A percentile compares a stretch with the other conserved stretches of the same genome.
Evolutionary conservation across 148 eudicot species (phyloP).

Genomic region (Heliamphora exappendiculata): DNA sequence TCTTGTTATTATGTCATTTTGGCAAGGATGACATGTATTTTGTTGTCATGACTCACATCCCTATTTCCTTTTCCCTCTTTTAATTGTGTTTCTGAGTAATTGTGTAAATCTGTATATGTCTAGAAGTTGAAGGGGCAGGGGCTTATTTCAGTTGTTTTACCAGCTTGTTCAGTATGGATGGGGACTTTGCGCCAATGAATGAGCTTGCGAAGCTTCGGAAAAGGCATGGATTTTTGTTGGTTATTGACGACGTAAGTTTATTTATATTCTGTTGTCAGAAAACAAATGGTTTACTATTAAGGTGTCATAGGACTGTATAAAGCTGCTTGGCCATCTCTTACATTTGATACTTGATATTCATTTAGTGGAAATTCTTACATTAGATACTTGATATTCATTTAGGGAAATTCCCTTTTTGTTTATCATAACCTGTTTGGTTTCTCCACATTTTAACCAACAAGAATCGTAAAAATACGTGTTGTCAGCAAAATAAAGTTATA

Average conservation of each 20-base stretch:
- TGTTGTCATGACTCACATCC: background rate
- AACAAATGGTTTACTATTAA: background rate
- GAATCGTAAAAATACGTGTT: background rate
- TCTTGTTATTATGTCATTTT: background rate
- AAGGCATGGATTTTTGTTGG: slow-evolving; percentile 85
- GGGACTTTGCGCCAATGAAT: slow-evolving; percentile 91
- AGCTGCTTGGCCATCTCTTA: background rate
- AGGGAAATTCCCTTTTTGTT: background rate
- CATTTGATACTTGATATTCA: background rate
- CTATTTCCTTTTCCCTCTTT: background rate
- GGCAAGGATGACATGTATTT: background rate
- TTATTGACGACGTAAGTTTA: slow-evolving; percentile 85
- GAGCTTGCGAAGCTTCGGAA: slow-evolving; percentile 81
- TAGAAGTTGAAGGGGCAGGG: background rate
- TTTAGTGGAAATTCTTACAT: background rate
- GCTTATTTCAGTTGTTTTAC: background rate
- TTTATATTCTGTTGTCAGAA: background rate
- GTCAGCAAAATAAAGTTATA: background rate
- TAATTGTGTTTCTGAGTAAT: background rate
- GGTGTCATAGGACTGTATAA: background rate
- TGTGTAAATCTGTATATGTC: background rate
- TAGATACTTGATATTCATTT: background rate
- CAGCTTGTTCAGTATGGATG: slow-evolving; percentile 99
- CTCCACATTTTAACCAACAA: background rate
- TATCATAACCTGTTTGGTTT: background rate